A percentile compares a stretch with the other conserved stretches of the same genome.
Evolutionary conservation across 2,329 filamentous ascomycete genomes (phyloP).

Genomic region (Pseudogymnoascus sp.): DNA sequence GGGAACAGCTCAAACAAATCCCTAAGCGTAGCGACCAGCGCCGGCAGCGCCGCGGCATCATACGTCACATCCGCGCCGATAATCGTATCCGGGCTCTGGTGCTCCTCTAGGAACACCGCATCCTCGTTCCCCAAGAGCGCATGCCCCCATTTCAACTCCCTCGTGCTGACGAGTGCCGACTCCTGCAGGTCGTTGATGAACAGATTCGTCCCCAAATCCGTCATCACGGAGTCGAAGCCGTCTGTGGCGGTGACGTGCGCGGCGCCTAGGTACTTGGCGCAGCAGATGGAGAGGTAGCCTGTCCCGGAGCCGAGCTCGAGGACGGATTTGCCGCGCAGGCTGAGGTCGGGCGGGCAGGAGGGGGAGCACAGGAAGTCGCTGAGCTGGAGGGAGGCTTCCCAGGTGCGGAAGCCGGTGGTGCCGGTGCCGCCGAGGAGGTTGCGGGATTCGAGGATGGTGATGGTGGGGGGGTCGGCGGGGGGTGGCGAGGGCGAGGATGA

Average conservation of each 20-base stretch:
- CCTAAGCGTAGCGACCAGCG: conserved; percentile 55
- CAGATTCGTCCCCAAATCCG: conserved; percentile 57
- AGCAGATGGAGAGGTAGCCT: conserved; percentile 65
- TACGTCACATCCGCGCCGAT: conserved; percentile 75
- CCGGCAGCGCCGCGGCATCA: conserved; percentile 53
- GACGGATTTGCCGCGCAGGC: conserved; percentile 46
- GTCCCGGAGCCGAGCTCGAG: conserved; percentile 71
- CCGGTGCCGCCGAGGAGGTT: conserved; percentile 60
- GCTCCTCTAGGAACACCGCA: conserved; percentile 27
- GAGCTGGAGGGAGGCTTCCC: conserved; percentile 71
- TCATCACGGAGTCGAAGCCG: conserved; percentile 63
- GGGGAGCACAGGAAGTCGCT: conserved; percentile 53
- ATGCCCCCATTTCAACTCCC: conserved; percentile 42
- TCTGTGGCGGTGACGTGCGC: conserved; percentile 60
- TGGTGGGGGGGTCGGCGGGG: conserved; percentile 21
- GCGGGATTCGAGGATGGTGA: conserved; percentile 62
- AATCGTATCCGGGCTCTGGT: conserved; percentile 49
- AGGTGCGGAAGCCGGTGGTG: conserved; percentile 70
- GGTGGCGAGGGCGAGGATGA: background rate
- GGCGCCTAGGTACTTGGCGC: conserved; percentile 56
- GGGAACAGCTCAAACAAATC: conserved; percentile 52
- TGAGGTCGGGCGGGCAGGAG: conserved; percentile 15
- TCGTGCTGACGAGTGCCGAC: conserved; percentile 43
- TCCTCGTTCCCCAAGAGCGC: conserved; percentile 27
- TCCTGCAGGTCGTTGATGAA: conserved; percentile 57